phyloP scores from a whole-genome alignment of 176 grass and related monocot species.

The Stipa capillata region DNA sequence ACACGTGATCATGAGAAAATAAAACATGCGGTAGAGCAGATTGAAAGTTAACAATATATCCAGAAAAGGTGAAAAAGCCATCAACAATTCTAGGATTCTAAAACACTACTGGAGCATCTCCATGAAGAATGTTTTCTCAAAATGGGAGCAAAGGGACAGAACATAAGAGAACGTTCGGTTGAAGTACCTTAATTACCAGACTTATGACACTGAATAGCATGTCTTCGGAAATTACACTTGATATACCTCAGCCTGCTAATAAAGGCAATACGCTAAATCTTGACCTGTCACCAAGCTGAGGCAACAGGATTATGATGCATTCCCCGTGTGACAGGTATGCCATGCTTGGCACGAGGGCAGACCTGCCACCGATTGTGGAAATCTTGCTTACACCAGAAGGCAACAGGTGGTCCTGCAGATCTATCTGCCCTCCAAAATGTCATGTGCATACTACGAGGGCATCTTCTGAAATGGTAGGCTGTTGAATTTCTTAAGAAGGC shows the following conservation, averaged over 20 bases:
- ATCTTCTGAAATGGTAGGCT: conserved; percentile 1
- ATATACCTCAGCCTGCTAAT: not conserved
- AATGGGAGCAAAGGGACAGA: not conserved
- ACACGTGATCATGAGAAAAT: conserved; percentile 7
- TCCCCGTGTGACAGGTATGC: not conserved
- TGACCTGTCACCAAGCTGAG: not conserved
- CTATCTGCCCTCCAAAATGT: not conserved
- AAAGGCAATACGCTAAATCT: not conserved
- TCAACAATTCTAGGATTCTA: not conserved
- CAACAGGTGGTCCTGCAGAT: not conserved
- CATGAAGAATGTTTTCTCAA: not conserved
- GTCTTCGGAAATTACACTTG: not conserved
- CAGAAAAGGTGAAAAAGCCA: not conserved
- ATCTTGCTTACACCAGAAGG: not conserved
- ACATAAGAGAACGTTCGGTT: not conserved
- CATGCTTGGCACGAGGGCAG: not conserved
- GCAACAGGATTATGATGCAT: not conserved
- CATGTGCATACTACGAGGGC: not conserved
- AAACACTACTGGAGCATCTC: not conserved
- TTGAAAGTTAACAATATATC: not conserved
- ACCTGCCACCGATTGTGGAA: not conserved
- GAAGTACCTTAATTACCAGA: not conserved
- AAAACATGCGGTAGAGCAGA: not conserved
- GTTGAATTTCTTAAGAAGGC: not conserved
- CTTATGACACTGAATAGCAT: not conserved